Evolutionary conservation across 257 asterid species (phyloP), one percentile per base, ranked within the genome.

Genomic region (Penstemon eatonii): DNA sequence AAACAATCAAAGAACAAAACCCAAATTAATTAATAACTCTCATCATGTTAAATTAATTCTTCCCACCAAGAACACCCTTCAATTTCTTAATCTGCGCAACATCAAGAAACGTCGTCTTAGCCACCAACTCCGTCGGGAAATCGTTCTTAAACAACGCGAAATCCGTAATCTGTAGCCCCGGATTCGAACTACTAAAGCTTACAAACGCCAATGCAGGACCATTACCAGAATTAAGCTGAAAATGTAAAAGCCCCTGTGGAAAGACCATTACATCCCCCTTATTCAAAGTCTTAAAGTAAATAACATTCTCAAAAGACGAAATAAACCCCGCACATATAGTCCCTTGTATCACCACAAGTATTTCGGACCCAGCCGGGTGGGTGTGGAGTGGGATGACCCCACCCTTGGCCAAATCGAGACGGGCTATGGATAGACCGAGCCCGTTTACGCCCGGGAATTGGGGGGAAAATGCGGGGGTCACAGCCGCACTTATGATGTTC

Each of bases 341-440:
- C 13, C 98, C 96, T 44, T 86, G 52, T 5, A 76, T 60, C 9
- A 89, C 94, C 18, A 89, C 75, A 25, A 89, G 75, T 56, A 89
- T 5, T 59, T 91, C 95, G 12, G 89, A 81, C 4, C 73, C 94
- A 0, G 79, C 90, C 1, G 96, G 98, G 72, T 87, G 96, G 13
- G 94, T 87, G 85, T 89, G 98, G 62, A 91, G 67, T 50, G 98
- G 98, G 8, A 87, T 75, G 13, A 91, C 96, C 9, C 98, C 96
- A 0, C 77, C 89, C 4, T 8, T 56, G 0, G 83, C 95, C 38
- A 89, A 47, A 85, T 91, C 96, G 4, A 89, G 75, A 2, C 94
- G 78, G 6, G 88, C 95, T 0, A 86, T 75, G 56, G 96, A 91
- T 0, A 91, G 11, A 0, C 87, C 94, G 0, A 89, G 88, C 0